A percentile compares a stretch with the other conserved stretches of the same genome.
Conservation (phyloP, 768 basidiomycete species). For the Boletus pseudopeckii region DNA sequence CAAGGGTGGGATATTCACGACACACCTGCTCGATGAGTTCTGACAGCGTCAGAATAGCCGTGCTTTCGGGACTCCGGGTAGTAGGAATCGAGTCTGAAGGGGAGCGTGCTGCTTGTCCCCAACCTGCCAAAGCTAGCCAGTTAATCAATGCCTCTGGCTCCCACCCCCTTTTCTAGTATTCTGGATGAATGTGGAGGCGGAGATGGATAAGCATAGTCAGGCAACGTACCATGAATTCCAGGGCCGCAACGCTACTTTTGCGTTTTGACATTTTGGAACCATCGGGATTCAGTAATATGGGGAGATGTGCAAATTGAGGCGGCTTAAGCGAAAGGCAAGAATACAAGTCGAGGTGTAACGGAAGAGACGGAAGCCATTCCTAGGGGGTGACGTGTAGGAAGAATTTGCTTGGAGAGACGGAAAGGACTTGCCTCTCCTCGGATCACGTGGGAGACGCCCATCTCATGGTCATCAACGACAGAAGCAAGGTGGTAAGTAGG, state of each 20-base stretch:
- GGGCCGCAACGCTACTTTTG: conserved; percentile 82
- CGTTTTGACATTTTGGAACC: conserved; percentile 95
- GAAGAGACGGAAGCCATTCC: conserved; percentile 96
- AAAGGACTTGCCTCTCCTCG: conserved; percentile 73
- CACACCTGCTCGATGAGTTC: conserved; percentile 65
- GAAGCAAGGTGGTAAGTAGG: conserved; percentile 97
- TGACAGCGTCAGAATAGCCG: conserved; percentile 54
- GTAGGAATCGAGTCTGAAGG: conserved; percentile 20
- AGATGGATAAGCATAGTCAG: not conserved
- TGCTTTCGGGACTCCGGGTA: conserved; percentile 59
- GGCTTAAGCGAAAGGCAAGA: conserved; percentile 64
- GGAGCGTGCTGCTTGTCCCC: conserved; percentile 59
- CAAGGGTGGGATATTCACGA: not conserved
- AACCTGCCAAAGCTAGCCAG: conserved; percentile 93
- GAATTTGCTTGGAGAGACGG: not conserved
- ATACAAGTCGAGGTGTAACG: conserved; percentile 89
- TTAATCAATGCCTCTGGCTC: conserved; percentile 88
- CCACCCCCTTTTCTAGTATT: conserved; percentile 72
- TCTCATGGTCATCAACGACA: conserved; percentile 92
- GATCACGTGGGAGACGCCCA: conserved; percentile 94
- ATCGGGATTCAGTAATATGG: conserved; percentile 84
- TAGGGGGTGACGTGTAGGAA: conserved; percentile 28
- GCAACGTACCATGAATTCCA: conserved; percentile 73
- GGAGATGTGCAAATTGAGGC: conserved; percentile 88
- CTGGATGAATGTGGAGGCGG: not conserved